Evolutionary conservation across 177 flowering plant genomes (phyloP).

Genomic region (Vitis hybrid): DNA sequence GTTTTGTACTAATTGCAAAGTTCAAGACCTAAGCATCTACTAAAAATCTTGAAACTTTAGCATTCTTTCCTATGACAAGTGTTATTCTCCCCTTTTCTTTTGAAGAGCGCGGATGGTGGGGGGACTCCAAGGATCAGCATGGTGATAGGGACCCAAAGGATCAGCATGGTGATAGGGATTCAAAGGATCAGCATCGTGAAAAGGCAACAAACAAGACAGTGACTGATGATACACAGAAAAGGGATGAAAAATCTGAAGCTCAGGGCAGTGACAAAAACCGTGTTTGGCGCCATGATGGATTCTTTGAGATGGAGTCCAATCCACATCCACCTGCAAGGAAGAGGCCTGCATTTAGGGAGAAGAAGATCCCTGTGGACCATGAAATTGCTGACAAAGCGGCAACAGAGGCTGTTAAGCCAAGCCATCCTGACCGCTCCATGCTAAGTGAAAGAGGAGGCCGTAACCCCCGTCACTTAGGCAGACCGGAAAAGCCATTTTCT

Average conservation of each 20-base stretch:
- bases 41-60: not conserved
- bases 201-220: slow-evolving; percentile 26
- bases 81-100: slow-evolving; percentile 2
- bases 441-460: slow-evolving; percentile 49
- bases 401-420: slow-evolving; percentile 29
- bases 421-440: slow-evolving; percentile 20
- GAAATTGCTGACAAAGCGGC: slow-evolving; percentile 33
- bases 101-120: slow-evolving; percentile 63
- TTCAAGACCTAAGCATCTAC: not conserved
- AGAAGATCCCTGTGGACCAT: slow-evolving; percentile 48
- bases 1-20: not conserved
- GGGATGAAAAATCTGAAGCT: slow-evolving; percentile 43
- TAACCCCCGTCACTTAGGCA: slow-evolving; percentile 31
- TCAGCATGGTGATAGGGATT: slow-evolving; percentile 26
- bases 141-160: slow-evolving; percentile 41
- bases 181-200: slow-evolving; percentile 40
- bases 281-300: slow-evolving; percentile 75
- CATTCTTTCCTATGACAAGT: not conserved
- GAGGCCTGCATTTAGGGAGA: slow-evolving; percentile 90
- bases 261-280: slow-evolving; percentile 28
- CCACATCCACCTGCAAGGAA: slow-evolving; percentile 54
- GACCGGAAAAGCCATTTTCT: slow-evolving; percentile 37
- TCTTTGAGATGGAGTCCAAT: slow-evolving; percentile 51
- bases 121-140: slow-evolving; percentile 44
- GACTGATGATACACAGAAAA: slow-evolving; percentile 25